phyloP scores from a whole-genome alignment of 306 rosid genomes.

The Fagus sylvatica region DNA sequence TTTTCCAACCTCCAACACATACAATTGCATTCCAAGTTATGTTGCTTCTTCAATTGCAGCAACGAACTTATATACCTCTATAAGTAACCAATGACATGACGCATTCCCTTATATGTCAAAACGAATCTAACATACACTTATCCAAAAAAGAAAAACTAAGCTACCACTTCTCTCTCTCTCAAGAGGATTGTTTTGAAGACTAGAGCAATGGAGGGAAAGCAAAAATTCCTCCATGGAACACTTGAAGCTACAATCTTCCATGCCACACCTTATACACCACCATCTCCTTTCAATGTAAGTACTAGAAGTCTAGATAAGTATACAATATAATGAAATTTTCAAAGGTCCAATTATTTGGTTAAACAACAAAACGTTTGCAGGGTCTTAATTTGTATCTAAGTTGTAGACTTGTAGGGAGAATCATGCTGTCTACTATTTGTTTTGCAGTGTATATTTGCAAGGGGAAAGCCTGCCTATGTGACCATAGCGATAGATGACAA shows the following conservation, averaged over 20 bases:
- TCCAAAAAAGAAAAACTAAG: background rate
- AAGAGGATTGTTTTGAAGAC: constrained; percentile 13
- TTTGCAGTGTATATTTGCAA: constrained; percentile 58
- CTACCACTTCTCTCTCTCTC: constrained; percentile 6
- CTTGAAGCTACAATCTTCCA: constrained; percentile 87
- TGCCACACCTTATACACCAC: constrained; percentile 67
- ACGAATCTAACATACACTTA: background rate
- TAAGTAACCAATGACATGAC: constrained; percentile 27
- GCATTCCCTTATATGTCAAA: constrained; percentile 22
- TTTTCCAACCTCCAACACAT: constrained; percentile 49
- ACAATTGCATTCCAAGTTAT: constrained; percentile 57
- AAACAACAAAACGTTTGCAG: background rate
- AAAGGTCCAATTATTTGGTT: no score
- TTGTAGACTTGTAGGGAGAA: background rate
- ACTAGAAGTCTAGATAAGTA: background rate
- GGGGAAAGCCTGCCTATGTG: constrained; percentile 73
- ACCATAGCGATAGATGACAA: constrained; percentile 60
- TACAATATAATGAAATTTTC: background rate
- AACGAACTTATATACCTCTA: constrained; percentile 22
- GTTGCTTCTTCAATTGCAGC: constrained; percentile 31
- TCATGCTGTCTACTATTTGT: background rate
- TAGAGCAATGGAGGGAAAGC: constrained; percentile 52
- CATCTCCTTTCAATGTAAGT: constrained; percentile 76
- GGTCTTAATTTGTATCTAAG: no score
- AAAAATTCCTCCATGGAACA: constrained; percentile 75